These are phyloP conservation scores for Physcomitrellopsis africana DNA, from an alignment of 225 moss, liverwort and hornwort genomes.

Conservation along the genomic window DNA sequence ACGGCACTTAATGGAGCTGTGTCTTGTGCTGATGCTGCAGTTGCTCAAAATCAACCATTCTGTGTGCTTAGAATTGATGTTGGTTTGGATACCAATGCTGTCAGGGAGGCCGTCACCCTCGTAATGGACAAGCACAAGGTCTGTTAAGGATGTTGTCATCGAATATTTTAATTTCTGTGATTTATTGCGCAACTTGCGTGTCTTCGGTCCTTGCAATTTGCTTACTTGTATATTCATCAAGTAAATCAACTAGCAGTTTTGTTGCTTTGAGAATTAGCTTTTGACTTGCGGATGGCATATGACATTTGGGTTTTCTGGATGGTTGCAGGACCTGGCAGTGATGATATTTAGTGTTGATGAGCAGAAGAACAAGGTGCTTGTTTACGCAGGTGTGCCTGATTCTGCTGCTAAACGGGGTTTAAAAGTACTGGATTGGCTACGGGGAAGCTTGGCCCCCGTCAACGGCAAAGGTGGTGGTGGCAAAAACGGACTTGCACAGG, in stretches of 20 bases:
- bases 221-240: not conserved
- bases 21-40: conserved; percentile 53
- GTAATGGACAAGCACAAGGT: conserved; percentile 73
- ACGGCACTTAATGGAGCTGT: conserved; percentile 57
- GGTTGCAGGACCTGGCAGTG: conserved; percentile 50
- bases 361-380: conserved; percentile 64
- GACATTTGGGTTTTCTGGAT: conserved; percentile 9
- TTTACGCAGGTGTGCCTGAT: conserved; percentile 61
- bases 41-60: conserved; percentile 37
- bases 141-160: conserved; percentile 8
- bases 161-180: not conserved
- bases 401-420: conserved; percentile 55
- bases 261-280: not conserved
- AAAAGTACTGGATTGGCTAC: conserved; percentile 59
- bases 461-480: conserved; percentile 72
- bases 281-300: not conserved
- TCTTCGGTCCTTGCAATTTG: not conserved
- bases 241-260: not conserved
- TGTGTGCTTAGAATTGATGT: conserved; percentile 63
- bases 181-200: conserved; percentile 4
- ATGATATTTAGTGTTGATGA: conserved; percentile 70
- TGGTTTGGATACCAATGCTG: conserved; percentile 63
- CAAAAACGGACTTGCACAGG: conserved; percentile 65
- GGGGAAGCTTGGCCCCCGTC: conserved; percentile 53
- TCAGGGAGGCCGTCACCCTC: conserved; percentile 63